Evolutionary conservation across 75 land plant species (phyloP).

Genomic region (Larix kaempferi): DNA sequence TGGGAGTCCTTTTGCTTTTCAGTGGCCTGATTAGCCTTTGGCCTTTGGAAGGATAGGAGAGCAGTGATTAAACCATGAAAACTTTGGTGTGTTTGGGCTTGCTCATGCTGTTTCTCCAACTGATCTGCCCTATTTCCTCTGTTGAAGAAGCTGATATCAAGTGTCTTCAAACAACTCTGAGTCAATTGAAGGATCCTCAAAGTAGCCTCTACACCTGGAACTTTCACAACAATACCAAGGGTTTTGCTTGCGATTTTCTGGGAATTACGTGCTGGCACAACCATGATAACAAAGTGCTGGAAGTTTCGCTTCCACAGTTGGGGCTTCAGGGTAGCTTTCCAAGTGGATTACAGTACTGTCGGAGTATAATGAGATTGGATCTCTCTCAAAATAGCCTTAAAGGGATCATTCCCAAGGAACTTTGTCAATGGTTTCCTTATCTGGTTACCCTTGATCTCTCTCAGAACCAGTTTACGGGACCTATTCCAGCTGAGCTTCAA

Average conservation of each 20-base stretch:
- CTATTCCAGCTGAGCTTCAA: slow-evolving; percentile 24
- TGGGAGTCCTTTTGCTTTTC: no score
- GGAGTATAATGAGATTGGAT: slow-evolving; percentile 62
- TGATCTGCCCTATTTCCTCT: no score
- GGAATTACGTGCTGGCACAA: slow-evolving; percentile 76
- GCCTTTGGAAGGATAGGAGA: no score
- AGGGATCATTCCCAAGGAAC: slow-evolving; percentile 47
- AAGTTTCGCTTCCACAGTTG: slow-evolving; percentile 39
- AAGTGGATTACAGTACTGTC: slow-evolving; percentile 40
- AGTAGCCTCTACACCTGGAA: slow-evolving; percentile 37
- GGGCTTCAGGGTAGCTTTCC: slow-evolving; percentile 46
- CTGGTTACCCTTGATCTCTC: slow-evolving; percentile 41
- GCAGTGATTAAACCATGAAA: no score
- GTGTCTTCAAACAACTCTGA: background rate
- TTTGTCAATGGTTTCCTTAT: slow-evolving; percentile 33
- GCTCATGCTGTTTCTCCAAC: no score
- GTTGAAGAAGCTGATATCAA: background rate
- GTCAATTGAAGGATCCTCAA: slow-evolving; percentile 34
- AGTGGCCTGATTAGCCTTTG: no score
- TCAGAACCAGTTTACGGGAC: slow-evolving; percentile 35
- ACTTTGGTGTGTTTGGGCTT: no score
- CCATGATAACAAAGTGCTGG: slow-evolving; percentile 62
- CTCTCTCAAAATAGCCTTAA: slow-evolving; percentile 56
- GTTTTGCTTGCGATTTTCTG: slow-evolving; percentile 52
- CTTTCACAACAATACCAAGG: slow-evolving; percentile 32